phyloP scores from a whole-genome alignment of 73 alveolate species.

The Paramecium biaurelia region DNA sequence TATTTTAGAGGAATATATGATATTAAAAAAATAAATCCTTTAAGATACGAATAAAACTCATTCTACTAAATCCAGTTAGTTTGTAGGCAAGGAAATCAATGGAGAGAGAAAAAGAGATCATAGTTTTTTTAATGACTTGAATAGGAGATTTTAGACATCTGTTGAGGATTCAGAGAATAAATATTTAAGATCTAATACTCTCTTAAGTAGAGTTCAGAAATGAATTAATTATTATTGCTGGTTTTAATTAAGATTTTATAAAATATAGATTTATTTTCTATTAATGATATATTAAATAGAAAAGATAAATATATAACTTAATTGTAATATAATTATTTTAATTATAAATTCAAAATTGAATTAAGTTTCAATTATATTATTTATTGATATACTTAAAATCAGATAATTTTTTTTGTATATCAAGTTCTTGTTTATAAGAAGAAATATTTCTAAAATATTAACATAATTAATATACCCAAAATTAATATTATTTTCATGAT shows the following conservation, averaged over 20 bases:
- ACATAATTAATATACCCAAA: background rate
- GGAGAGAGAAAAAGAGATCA: conserved; percentile 34
- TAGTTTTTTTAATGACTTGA: conserved; percentile 38
- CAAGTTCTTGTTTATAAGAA: background rate
- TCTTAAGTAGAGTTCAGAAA: background rate
- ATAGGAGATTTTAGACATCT: conserved; percentile 44
- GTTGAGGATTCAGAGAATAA: conserved; percentile 36
- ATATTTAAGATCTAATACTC: conserved; percentile 36
- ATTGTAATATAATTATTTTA: background rate
- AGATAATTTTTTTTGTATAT: background rate
- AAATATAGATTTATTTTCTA: background rate
- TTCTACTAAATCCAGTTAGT: conserved; percentile 6
- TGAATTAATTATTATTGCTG: conserved; percentile 14
- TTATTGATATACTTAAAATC: background rate
- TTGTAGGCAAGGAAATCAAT: background rate
- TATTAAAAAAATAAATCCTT: background rate
- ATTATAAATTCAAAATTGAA: background rate
- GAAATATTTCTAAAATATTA: background rate
- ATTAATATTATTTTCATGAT: background rate
- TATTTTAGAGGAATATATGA: conserved; percentile 32
- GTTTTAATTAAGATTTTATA: background rate
- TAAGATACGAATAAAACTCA: background rate
- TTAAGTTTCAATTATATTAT: background rate
- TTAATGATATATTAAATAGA: background rate
- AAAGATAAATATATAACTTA: background rate